Evolutionary conservation across 78 protist species (phyloP).

Genomic region (Isochrysis galbana): DNA sequence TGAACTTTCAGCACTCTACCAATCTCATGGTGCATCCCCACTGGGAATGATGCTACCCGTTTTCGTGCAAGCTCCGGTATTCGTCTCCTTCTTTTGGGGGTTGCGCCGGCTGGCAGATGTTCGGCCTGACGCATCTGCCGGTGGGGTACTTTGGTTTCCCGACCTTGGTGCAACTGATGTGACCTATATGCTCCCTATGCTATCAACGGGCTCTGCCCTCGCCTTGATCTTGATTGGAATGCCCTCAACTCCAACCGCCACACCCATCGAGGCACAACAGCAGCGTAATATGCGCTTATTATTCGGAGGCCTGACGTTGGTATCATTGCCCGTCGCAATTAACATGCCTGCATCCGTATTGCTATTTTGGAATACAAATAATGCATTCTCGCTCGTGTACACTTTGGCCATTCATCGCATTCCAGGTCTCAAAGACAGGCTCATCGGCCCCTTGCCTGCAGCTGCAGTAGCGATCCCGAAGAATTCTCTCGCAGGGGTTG

Average conservation of each 20-base stretch:
- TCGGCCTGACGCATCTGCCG: background rate
- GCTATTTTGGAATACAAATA: background rate
- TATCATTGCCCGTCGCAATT: background rate
- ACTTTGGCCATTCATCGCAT: background rate
- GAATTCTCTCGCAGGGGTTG: background rate
- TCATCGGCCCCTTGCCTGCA: background rate
- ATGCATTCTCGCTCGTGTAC: background rate
- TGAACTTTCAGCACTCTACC: background rate
- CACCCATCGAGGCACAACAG: background rate
- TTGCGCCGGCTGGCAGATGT: conserved; percentile 25
- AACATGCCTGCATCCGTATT: background rate
- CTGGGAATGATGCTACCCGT: background rate
- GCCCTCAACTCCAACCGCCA: background rate
- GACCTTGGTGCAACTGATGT: conserved; percentile 12
- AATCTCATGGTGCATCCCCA: background rate
- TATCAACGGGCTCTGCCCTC: background rate
- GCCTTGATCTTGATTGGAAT: background rate
- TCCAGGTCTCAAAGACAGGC: background rate
- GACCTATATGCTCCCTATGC: conserved; percentile 5
- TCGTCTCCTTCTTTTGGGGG: conserved; percentile 5
- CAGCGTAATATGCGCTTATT: background rate
- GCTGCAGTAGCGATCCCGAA: background rate
- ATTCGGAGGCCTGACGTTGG: background rate
- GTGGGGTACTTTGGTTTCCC: conserved; percentile 18
- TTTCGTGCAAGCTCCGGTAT: conserved; percentile 17